A percentile compares a stretch with the other conserved stretches of the same genome.
Conservation (phyloP, 495 filamentous ascomycete species). For the Penicillium argentinense region DNA sequence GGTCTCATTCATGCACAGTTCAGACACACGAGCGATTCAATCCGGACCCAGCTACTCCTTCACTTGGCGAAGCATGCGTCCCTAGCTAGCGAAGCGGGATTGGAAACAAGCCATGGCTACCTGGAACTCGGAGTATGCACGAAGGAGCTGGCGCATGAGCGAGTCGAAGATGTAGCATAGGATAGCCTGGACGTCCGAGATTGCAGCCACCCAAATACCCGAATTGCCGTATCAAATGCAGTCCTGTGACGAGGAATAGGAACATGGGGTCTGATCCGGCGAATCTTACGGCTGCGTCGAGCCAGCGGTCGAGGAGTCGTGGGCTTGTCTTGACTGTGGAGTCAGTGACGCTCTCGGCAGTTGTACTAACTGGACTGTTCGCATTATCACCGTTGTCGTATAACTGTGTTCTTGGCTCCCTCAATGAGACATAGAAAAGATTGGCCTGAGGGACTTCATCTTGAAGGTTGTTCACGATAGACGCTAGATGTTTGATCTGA, state of each 20-base stretch:
- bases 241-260: conserved; percentile 22
- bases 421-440: conserved; percentile 18
- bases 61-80: conserved; percentile 27
- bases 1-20: conserved; percentile 6
- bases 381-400: conserved; percentile 1
- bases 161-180: conserved; percentile 39
- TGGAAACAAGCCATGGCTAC: conserved; percentile 25
- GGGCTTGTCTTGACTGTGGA: conserved; percentile 20
- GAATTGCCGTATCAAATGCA: conserved; percentile 26
- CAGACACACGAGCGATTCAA: conserved; percentile 4
- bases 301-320: conserved; percentile 31
- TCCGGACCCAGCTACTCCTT: conserved; percentile 18
- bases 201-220: conserved; percentile 36
- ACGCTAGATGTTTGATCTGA: not conserved
- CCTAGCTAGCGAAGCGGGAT: conserved; percentile 31
- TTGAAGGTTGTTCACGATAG: not conserved
- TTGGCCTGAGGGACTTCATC: conserved; percentile 13
- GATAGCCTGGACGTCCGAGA: conserved; percentile 39
- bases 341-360: conserved; percentile 12
- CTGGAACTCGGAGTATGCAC: conserved; percentile 26
- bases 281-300: conserved; percentile 24
- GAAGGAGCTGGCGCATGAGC: conserved; percentile 38
- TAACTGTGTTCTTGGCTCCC: conserved; percentile 20
- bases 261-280: conserved; percentile 31
- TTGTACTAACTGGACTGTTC: not conserved